Base-by-base conservation (phyloP, 202 grass and related monocot species). In the Zoysia matrella region DNA sequence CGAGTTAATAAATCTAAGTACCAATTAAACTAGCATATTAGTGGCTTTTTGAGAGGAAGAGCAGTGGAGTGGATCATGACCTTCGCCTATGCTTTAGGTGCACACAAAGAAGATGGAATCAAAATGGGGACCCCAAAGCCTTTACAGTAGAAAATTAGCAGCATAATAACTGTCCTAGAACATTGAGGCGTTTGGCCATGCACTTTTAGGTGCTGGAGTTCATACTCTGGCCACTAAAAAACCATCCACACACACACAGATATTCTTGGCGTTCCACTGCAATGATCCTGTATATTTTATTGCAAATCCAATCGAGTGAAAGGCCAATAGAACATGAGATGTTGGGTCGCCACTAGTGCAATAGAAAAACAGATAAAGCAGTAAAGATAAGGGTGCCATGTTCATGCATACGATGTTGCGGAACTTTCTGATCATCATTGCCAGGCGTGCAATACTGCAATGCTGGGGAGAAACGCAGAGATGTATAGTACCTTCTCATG, bases 41-140 rank as follows among this genome's bases (percentile, higher is more conserved):
- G 56, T 79, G 69, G n/a, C 58, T 90, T 90, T 36, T 51, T 7
- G n/a, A 43, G 79, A 67, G 71, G 70, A 67, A 50, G 55, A 75
- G 40, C 30, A 10, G 86, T 88, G 86, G 70, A 56, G 42, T 61
- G 54, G 79, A 92, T 92, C 83, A 92, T 92, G 82, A 86, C 65
- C 79, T 64, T 85, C 90, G 50, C 67, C 58, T 6, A 83, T 86
- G 75, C 83, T 88, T 86, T 80, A 48, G 60, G 14, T 64, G 41
- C 80, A 86, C 83, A 89, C 58, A 80, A 82, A 82, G 73, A 91
- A 76, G 83, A 86, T 86, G 75, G 79, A 92, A 92, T 86, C 83
- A 52, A 88, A 89, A 88, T 70, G 75, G 83, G 82, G 86, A 80
- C 90, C 90, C 83, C 14, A 4, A 58, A 75, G 6, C 45, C 82